These are phyloP conservation scores for Gryganskiella cystojenkinii DNA, from an alignment of 192 early-diverging fungal genomes.

Conservation along the genomic window DNA sequence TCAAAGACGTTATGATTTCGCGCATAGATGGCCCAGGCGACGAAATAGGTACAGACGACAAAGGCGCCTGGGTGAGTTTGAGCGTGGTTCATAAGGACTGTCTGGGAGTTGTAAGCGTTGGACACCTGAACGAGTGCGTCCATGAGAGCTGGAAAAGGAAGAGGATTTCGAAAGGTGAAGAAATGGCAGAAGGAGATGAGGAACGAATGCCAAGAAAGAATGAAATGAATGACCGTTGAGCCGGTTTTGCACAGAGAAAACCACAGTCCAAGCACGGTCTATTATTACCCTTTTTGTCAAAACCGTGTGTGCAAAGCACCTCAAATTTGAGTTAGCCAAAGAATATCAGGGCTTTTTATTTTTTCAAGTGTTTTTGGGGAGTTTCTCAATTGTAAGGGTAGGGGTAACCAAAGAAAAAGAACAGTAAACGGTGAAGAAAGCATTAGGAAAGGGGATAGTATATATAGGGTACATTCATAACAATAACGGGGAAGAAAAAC, in stretches of 20 bases:
- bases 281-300: too few relatives aligned
- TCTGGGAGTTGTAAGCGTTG: conserved; percentile 19
- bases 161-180: background rate
- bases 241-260: too few relatives aligned
- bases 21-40: conserved; percentile 77
- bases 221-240: background rate
- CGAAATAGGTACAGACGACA: conserved; percentile 53
- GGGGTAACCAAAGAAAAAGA: background rate
- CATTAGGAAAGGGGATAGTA: background rate
- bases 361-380: background rate
- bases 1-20: conserved; percentile 71
- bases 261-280: too few relatives aligned
- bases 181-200: background rate
- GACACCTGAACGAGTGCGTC: conserved; percentile 15
- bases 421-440: background rate
- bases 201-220: background rate
- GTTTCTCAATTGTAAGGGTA: too few relatives aligned
- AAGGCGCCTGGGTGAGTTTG: conserved; percentile 30
- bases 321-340: too few relatives aligned
- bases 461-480: background rate
- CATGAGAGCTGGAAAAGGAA: conserved; percentile 11
- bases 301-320: too few relatives aligned
- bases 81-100: conserved; percentile 11
- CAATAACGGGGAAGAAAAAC: background rate
- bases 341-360: background rate